Percentiles rank a stretch among this genome's conserved stretches.
phyloP scores from a whole-genome alignment of 768 basidiomycete genomes.

The Termitomyces sp. region DNA sequence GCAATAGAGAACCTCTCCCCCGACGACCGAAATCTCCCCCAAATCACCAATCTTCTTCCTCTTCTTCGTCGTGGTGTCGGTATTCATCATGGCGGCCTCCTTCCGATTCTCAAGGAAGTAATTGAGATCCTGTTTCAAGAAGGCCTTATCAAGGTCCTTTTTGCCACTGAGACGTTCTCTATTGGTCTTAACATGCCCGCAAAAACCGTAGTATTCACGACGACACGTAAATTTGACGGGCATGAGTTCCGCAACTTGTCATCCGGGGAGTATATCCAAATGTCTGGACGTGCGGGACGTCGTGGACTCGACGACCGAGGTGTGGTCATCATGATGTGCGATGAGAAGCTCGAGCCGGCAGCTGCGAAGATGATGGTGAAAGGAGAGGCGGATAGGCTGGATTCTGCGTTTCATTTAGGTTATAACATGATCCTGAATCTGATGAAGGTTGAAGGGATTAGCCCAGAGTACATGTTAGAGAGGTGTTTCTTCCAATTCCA shows the following conservation, averaged over 20 bases:
- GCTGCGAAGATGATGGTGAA: constrained; percentile 97
- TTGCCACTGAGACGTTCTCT: constrained; percentile 98
- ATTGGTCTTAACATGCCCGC: constrained; percentile 99
- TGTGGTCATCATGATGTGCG: constrained; percentile 99
- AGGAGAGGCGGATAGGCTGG: constrained; percentile 93
- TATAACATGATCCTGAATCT: constrained; percentile 99
- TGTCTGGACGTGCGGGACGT: constrained; percentile 97
- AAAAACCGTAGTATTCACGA: constrained; percentile 97
- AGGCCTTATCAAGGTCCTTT: constrained; percentile 95
- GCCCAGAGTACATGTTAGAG: constrained; percentile 97
- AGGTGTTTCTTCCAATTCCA: constrained; percentile 99
- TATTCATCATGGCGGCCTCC: constrained; percentile 95
- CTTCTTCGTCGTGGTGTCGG: constrained; percentile 94
- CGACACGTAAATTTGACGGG: constrained; percentile 94
- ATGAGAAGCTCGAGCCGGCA: constrained; percentile 92
- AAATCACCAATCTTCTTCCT: constrained; percentile 90
- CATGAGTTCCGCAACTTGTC: constrained; percentile 91
- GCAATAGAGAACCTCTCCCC: constrained; percentile 86
- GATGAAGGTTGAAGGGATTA: constrained; percentile 98
- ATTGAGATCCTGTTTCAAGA: constrained; percentile 99
- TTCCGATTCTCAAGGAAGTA: constrained; percentile 97
- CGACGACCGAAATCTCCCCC: constrained; percentile 87
- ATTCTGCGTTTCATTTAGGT: constrained; percentile 97
- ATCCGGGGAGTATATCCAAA: constrained; percentile 97
- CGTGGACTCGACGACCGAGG: constrained; percentile 98